Percentiles rank a stretch among this genome's conserved stretches.
These are phyloP conservation scores for Symbiodinium natans DNA, from an alignment of 73 alveolate genomes.

Conservation along the genomic window DNA sequence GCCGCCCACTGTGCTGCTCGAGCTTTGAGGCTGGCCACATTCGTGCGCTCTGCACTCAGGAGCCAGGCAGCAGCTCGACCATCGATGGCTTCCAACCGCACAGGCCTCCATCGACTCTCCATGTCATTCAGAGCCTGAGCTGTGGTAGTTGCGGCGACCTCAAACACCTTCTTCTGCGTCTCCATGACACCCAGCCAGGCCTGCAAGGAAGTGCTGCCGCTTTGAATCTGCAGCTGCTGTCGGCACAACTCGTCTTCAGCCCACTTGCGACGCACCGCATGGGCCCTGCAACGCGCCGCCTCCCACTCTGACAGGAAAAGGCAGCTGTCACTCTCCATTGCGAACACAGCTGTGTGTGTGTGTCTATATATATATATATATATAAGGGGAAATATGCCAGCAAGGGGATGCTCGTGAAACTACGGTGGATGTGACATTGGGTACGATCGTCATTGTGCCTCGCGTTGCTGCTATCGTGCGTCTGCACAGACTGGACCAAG, in stretches of 20 bases:
- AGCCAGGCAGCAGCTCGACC: slow-evolving; percentile 39
- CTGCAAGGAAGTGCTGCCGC: slow-evolving; percentile 17
- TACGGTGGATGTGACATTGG: too few relatives aligned
- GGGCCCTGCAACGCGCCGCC: slow-evolving; percentile 5
- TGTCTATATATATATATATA: too few relatives aligned
- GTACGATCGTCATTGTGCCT: too few relatives aligned
- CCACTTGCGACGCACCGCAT: slow-evolving; percentile 9
- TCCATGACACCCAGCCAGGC: slow-evolving; percentile 69
- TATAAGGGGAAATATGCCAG: too few relatives aligned
- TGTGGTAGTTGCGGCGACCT: slow-evolving; percentile 42
- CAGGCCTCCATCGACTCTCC: slow-evolving; percentile 62
- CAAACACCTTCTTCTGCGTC: slow-evolving; percentile 19
- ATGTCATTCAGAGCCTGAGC: slow-evolving; percentile 51
- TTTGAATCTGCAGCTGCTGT: slow-evolving; percentile 71
- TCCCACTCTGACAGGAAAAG: slow-evolving; percentile 70
- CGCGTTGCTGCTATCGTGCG: too few relatives aligned
- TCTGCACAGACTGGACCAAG: too few relatives aligned
- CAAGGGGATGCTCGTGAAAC: too few relatives aligned
- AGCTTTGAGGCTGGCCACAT: background rate
- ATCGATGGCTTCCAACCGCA: slow-evolving; percentile 55
- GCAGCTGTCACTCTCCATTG: slow-evolving; percentile 31
- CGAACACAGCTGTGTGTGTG: too few relatives aligned
- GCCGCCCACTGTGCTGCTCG: slow-evolving; percentile 24
- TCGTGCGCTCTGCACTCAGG: slow-evolving; percentile 29
- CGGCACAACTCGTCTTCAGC: slow-evolving; percentile 44